Evolutionary conservation across 192 early-diverging fungal genomes (phyloP), one percentile per base, ranked within the genome.

Genomic region (Chytriomyces hyalinus): DNA sequence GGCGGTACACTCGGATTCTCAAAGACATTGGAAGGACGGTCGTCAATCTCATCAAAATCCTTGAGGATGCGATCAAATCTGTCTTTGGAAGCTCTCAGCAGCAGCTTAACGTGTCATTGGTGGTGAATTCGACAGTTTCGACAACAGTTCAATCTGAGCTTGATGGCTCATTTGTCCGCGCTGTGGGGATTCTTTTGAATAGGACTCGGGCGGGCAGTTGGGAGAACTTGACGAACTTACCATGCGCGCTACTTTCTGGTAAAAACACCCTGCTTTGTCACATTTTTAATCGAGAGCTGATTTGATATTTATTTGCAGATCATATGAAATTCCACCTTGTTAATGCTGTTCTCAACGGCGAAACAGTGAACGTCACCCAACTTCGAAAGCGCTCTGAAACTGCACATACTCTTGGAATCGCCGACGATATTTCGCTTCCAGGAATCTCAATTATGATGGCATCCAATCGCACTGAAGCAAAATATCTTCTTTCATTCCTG

Each of bases 121-220:
- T 13, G 5, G 62, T 65, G 7, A 67, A 50, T 44, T 51, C 70
- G n/a, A 57, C 5, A 4, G 15, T 73, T n/a, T 67, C 6, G 8
- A 79, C 78, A 13, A 49, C 78, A 44, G 63, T 74, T 36, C 78
- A 79, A 67, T 28, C 78, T 59, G 78, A 79, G 46, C 43, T 79
- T 11, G 78, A 79, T 61, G 63, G 70, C 2, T 74, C 65, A 5
- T 74, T 79, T 79, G 61, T 79, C 9, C 46, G 78, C 43, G 68
- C 78, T n/a, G 71, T 68, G 24, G 26, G 61, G 8, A 74, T 79
- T 36, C 57, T 79, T 4, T 17, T 79, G 48, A 74, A 63, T 20
- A 61, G 66, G 44, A 65, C 78, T 17, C 61, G 78, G 22, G 71
- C 70, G 15, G 71, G 71, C 11, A 73, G 57, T 49, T 79, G 78